Evolutionary conservation across 345 rosid species (phyloP).

Genomic region (Eucalyptus caleyi): DNA sequence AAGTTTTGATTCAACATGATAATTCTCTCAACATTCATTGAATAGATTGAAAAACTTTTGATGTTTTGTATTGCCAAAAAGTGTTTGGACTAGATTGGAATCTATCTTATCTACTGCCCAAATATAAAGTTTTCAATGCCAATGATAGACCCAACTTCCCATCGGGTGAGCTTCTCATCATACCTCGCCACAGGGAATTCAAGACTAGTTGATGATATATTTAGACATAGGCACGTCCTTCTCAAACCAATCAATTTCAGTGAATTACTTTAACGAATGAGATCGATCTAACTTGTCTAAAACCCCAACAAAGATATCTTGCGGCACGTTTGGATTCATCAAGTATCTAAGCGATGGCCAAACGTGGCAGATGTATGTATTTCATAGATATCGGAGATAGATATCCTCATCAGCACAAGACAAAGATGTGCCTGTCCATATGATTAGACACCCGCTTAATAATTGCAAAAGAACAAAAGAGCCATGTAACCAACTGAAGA

Average conservation of each 20-base stretch:
- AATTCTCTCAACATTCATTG: background rate
- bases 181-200: background rate
- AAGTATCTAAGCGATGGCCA: background rate
- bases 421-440: background rate
- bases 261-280: background rate
- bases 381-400: background rate
- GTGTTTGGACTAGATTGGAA: background rate
- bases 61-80: background rate
- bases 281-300: background rate
- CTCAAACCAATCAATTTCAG: background rate
- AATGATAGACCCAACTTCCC: background rate
- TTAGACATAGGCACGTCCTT: background rate
- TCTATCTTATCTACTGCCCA: background rate
- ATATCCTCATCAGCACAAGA: background rate
- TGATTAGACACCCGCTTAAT: background rate
- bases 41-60: background rate
- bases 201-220: background rate
- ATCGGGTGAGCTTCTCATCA: background rate
- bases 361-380: background rate
- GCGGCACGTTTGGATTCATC: background rate
- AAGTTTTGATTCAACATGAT: background rate
- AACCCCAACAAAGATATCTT: background rate
- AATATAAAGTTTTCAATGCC: background rate
- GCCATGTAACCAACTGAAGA: background rate
- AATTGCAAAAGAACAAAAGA: background rate